Conservation (phyloP, 768 basidiomycete species). For the Mycena capillaripes region DNA sequence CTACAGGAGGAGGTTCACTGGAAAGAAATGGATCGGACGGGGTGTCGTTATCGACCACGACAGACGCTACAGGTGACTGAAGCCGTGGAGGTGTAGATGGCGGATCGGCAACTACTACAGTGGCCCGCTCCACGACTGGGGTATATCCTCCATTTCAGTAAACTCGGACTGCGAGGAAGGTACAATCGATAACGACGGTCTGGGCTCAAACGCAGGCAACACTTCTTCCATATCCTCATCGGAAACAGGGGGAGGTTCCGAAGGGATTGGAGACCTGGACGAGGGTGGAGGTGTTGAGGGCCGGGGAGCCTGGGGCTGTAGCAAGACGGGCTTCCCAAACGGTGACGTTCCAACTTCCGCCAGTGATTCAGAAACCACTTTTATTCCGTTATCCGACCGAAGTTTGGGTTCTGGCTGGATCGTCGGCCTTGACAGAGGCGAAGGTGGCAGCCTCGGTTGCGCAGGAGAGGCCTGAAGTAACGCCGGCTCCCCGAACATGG, state of each 20-base stretch:
- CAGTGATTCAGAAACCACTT: not conserved
- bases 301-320: slow-evolving; percentile 7
- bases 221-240: slow-evolving; percentile 63
- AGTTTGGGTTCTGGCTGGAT: not conserved
- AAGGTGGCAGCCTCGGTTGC: not conserved
- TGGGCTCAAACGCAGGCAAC: not conserved
- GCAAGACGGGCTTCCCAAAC: slow-evolving; percentile 16
- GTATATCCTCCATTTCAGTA: not conserved
- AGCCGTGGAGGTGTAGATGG: not conserved
- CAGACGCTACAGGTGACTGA: not conserved
- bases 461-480: slow-evolving; percentile 19
- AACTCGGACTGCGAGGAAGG: not conserved
- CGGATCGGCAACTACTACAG: too few species aligned
- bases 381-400: not conserved
- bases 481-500: slow-evolving; percentile 27
- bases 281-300: not conserved
- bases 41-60: not conserved
- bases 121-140: not conserved
- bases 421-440: not conserved
- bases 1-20: not conserved
- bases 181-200: not conserved
- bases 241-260: not conserved
- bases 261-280: not conserved
- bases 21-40: not conserved
- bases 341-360: not conserved